Evolutionary conservation across 106 monocot genomes (phyloP), one percentile per base, ranked within the genome.

Genomic region (Apostasia shenzhenica): DNA sequence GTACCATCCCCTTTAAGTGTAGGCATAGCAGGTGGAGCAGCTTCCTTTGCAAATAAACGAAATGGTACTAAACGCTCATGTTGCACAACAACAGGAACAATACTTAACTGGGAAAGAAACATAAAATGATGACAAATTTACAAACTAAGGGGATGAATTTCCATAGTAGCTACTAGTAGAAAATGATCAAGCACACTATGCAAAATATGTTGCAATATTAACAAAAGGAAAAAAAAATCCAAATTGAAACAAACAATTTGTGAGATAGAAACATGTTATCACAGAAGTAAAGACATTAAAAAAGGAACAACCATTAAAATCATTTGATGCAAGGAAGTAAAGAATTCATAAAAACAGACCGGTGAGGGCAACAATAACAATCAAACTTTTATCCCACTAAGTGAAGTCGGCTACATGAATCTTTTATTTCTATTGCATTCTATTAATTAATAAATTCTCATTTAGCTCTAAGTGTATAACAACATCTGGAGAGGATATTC

Each of bases 1-100:
- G 69, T 76, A 94, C 94, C 85, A 76, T 94, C 94, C 80, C 90
- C 94, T 58, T 85, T 88, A 12, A 85, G 76, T 14, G 78, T 70
- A 48, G 80, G 77, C 13, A 75, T 66, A 3, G 57, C 54, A 67
- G 75, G 8, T 65, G 91, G 83, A 69, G 94, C 59, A 81, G 87
- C 82, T 69, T 91, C 85, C 71, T 87, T 87, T 14, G 87, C 88
- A 80, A 71, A 94, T 8, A 63, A 79, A 50, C 91, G 83, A 70
- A 78, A 69, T 53, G 72, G 67, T 46, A 50, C 41, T 62, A 42
- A 65, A 73, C 72, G 77, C 45, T 79, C 86, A 75, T 77, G 57
- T 53, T 74, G 79, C 63, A 90, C 42, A 70, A 88, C 41, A 46
- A 52, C 65, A 64, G 85, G 91, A 73, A 60, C 75, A 67, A 77